phyloP scores from a whole-genome alignment of 257 asterid species.

The Solanum corneliomulleri region DNA sequence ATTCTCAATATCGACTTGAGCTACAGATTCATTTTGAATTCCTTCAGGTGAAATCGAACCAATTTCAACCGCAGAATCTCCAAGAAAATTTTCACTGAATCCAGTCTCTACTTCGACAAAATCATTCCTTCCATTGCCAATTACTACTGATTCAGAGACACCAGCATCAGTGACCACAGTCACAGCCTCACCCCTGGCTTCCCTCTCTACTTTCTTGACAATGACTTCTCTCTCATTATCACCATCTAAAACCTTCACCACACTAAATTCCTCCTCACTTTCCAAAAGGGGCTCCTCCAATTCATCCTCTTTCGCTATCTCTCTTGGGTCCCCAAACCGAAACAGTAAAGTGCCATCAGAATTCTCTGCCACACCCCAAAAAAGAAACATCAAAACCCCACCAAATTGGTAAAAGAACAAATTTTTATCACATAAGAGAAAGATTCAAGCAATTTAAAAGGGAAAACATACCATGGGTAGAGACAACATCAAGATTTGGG shows the following conservation, averaged over 20 bases:
- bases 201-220: slow-evolving; percentile 11
- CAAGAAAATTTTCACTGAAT: not conserved
- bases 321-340: slow-evolving; percentile 66
- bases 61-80: not conserved
- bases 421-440: not conserved
- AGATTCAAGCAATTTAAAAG: not conserved
- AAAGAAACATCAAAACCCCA: slow-evolving; percentile 10
- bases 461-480: slow-evolving; percentile 43
- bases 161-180: slow-evolving; percentile 9
- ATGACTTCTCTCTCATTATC: slow-evolving; percentile 17
- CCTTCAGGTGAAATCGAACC: not conserved
- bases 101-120: slow-evolving; percentile 9
- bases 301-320: slow-evolving; percentile 24
- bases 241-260: slow-evolving; percentile 22
- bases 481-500: slow-evolving; percentile 30
- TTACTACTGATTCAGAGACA: slow-evolving; percentile 1
- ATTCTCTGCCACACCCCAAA: slow-evolving; percentile 45
- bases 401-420: not conserved
- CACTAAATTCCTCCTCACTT: slow-evolving; percentile 6
- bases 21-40: not conserved
- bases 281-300: slow-evolving; percentile 23
- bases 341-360: slow-evolving; percentile 70
- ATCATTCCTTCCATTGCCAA: not conserved
- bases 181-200: slow-evolving; percentile 2
- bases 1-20: slow-evolving; percentile 3